Evolutionary conservation across 768 basidiomycete genomes (phyloP).

Genomic region (Trametes maxima): DNA sequence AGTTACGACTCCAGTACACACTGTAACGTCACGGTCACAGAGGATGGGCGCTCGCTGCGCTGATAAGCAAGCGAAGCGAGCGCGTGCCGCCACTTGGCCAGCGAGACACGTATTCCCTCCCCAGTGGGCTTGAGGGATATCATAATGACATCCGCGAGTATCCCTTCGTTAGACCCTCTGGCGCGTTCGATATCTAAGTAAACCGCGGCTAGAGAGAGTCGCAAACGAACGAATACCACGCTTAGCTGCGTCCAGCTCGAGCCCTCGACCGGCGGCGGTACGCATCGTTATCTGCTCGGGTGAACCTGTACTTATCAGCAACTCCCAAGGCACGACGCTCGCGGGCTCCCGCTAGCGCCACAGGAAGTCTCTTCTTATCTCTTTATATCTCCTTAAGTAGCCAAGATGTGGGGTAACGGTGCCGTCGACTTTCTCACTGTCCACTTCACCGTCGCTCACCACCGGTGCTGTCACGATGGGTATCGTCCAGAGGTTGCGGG

Average conservation of each 20-base stretch:
- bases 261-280: neutral
- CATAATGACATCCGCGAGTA: too few relatives aligned
- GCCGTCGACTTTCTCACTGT: neutral
- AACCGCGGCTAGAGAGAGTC: too few relatives aligned
- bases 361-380: constrained; percentile 3
- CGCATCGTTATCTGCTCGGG: constrained; percentile 9
- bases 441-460: neutral
- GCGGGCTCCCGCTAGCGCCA: constrained; percentile 3
- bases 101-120: too few relatives aligned
- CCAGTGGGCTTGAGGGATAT: too few relatives aligned
- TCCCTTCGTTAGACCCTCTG: too few relatives aligned
- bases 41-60: neutral
- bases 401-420: constrained; percentile 7
- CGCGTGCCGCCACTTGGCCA: neutral
- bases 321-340: neutral
- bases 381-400: constrained; percentile 4
- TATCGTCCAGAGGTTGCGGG: constrained; percentile 44
- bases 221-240: too few relatives aligned
- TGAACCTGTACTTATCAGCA: constrained; percentile 14
- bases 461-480: constrained; percentile 24
- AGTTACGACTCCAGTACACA: neutral
- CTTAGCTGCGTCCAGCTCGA: too few relatives aligned
- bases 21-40: neutral
- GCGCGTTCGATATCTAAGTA: too few relatives aligned
- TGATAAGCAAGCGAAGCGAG: constrained; percentile 7